phyloP scores from a whole-genome alignment of 1,284 basidiomycete genomes.

The Ganoderma multipileum region DNA sequence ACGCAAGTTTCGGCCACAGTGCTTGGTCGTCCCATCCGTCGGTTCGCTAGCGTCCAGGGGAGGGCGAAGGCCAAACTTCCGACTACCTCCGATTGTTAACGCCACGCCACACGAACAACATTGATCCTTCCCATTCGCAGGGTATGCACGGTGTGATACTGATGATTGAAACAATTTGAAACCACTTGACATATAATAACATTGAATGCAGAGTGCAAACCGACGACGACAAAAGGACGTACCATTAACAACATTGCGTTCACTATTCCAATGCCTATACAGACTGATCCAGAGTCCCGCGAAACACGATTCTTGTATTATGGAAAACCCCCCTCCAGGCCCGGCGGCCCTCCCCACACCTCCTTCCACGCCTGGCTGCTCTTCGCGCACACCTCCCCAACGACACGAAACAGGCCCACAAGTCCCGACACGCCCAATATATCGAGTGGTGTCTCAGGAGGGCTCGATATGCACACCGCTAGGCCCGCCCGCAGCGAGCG shows the following conservation, averaged over 20 bases:
- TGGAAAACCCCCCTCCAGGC: neutral
- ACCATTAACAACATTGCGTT: neutral
- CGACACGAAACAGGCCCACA: constrained; percentile 26
- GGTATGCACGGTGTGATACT: neutral
- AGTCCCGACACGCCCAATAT: constrained; percentile 18
- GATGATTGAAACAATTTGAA: neutral
- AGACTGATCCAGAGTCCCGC: neutral
- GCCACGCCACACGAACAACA: no score
- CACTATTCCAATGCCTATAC: neutral
- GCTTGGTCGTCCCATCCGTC: neutral
- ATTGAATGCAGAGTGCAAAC: neutral
- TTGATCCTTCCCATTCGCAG: no score
- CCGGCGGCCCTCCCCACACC: constrained; percentile 23
- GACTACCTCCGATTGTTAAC: neutral
- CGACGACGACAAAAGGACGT: neutral
- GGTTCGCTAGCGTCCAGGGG: neutral
- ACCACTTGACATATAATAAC: neutral
- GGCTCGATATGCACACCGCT: constrained; percentile 16
- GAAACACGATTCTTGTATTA: neutral
- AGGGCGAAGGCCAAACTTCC: neutral
- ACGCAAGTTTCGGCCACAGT: neutral
- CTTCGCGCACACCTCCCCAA: constrained; percentile 29
- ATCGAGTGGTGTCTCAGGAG: constrained; percentile 16
- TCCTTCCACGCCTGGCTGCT: constrained; percentile 35
- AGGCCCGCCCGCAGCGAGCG: constrained; percentile 32